Base-by-base conservation (phyloP, 352 stramenopile genomes). In the Phytophthora uliginosa region DNA sequence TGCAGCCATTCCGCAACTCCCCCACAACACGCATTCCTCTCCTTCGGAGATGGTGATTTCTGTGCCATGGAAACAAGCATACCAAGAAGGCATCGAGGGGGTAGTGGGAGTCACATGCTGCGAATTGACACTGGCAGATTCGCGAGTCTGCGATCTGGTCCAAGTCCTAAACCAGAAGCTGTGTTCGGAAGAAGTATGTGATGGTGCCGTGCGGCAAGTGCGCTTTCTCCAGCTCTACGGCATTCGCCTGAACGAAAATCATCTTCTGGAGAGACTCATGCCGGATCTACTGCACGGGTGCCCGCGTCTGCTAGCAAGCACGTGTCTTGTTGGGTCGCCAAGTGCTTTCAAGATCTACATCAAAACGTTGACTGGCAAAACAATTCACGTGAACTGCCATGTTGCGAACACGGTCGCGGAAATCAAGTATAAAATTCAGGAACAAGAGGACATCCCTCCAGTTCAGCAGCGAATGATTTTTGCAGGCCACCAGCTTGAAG, bases 211-310 rank as follows among this genome's bases (percentile, higher is more conserved):
- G n/a, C 40, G 40, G 5, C 0, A 48, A 22, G 40, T 48, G 40
- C 17, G 40, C 15, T 53, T 53, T 53, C 20, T 79, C 59, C 17
- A 63, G 60, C 10, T 74, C 66, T 47, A 75, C 67, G 26, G 66
- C 68, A 33, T 72, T 56, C 33, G 62, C 12, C 20, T 57, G 51
- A 4, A 31, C 10, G 36, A 6, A 4, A 4, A 33, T 20, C 51
- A n/a, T 33, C 22, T n/a, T 57, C 24, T 57, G 12, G 51, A 36
- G 5, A 33, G 8, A 7, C 12, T 57, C 13, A 5, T 31, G 28
- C 28, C 28, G 4, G 28, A 31, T 31, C 9, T n/a, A 10, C n/a
- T 57, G 12, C 7, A 20, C 22, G 24, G 22, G 4, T 57, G 51
- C 9, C 51, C 51, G 51, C 28, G 28, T 31, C 28, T 31, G 28